Percentiles rank a stretch among this genome's conserved stretches.
Conservation (phyloP, 2,329 filamentous ascomycete genomes). For the Alternaria gaisen region DNA sequence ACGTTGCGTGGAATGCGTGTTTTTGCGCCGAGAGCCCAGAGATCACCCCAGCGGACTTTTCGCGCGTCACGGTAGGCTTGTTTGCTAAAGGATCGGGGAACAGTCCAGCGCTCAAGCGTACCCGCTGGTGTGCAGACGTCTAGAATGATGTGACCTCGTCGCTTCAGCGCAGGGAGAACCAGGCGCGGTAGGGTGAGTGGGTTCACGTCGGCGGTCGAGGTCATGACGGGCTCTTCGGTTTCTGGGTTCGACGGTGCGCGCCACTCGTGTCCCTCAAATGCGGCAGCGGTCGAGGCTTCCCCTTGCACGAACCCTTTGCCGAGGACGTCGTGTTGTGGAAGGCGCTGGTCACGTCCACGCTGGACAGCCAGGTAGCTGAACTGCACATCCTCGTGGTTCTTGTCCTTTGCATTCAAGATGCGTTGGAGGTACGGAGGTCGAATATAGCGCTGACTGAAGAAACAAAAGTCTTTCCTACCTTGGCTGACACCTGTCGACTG, state of each 20-base stretch:
- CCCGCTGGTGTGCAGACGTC: constrained; percentile 90
- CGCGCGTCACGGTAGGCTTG: constrained; percentile 91
- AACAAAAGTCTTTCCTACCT: constrained; percentile 89
- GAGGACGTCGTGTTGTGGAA: constrained; percentile 41
- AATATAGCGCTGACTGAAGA: constrained; percentile 88
- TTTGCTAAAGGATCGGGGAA: constrained; percentile 81
- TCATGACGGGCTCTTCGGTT: constrained; percentile 40
- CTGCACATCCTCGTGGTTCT: constrained; percentile 88
- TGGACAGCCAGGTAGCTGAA: constrained; percentile 91
- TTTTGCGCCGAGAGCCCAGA: constrained; percentile 96
- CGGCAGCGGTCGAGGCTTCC: constrained; percentile 66
- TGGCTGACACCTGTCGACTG: constrained; percentile 70
- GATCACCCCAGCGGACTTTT: constrained; percentile 89
- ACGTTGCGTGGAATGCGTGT: constrained; percentile 72
- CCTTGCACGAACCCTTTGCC: constrained; percentile 58
- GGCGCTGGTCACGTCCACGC: constrained; percentile 72
- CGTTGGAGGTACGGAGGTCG: constrained; percentile 83
- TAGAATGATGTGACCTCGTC: constrained; percentile 84
- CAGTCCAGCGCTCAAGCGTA: constrained; percentile 90
- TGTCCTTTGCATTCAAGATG: constrained; percentile 72
- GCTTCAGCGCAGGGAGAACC: constrained; percentile 83
- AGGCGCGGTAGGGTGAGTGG: constrained; percentile 78
- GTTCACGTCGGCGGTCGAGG: constrained; percentile 44
- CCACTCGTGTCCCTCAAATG: constrained; percentile 74
- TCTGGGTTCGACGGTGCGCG: constrained; percentile 14